Conservation (phyloP, 2,329 filamentous ascomycete genomes). For the Ophiosphaerella korrae region DNA sequence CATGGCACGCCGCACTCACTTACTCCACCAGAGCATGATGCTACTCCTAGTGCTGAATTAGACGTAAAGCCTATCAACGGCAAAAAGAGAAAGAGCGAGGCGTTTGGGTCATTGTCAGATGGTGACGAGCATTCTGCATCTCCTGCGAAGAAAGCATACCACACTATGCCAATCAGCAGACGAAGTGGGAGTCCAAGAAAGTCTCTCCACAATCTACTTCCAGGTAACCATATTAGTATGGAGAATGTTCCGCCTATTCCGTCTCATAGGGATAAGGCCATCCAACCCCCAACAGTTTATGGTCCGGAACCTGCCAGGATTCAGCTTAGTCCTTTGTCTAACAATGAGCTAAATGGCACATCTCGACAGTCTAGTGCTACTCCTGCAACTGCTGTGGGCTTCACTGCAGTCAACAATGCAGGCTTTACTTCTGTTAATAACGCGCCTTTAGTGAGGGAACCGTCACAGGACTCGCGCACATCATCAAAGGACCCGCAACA, state of each 20-base stretch:
- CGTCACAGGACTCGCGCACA: conserved; percentile 17
- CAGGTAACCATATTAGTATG: conserved; percentile 23
- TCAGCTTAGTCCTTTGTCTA: conserved; percentile 35
- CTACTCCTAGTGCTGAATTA: conserved; percentile 24
- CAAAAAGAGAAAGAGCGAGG: conserved; percentile 43
- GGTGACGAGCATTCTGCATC: conserved; percentile 33
- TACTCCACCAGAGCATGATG: conserved; percentile 30
- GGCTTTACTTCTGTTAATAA: conserved; percentile 34
- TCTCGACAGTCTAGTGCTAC: conserved; percentile 18
- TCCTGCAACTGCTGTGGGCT: conserved; percentile 17
- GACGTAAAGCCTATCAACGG: conserved; percentile 29
- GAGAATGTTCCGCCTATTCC: conserved; percentile 37
- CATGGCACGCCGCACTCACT: conserved; percentile 34
- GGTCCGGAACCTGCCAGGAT: conserved; percentile 27
- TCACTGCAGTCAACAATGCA: conserved; percentile 28
- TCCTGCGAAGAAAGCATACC: conserved; percentile 37
- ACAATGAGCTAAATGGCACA: conserved; percentile 36
- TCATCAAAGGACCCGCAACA: conserved; percentile 21
- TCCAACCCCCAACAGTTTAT: conserved; percentile 21
- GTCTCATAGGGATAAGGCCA: conserved; percentile 19
- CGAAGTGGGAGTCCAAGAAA: conserved; percentile 36
- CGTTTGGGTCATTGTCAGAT: conserved; percentile 36
- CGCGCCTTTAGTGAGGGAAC: conserved; percentile 16
- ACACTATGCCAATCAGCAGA: conserved; percentile 30
- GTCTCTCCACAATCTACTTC: conserved; percentile 30